phyloP scores from a whole-genome alignment of 345 rosid species.

The Physaria fendleri region DNA sequence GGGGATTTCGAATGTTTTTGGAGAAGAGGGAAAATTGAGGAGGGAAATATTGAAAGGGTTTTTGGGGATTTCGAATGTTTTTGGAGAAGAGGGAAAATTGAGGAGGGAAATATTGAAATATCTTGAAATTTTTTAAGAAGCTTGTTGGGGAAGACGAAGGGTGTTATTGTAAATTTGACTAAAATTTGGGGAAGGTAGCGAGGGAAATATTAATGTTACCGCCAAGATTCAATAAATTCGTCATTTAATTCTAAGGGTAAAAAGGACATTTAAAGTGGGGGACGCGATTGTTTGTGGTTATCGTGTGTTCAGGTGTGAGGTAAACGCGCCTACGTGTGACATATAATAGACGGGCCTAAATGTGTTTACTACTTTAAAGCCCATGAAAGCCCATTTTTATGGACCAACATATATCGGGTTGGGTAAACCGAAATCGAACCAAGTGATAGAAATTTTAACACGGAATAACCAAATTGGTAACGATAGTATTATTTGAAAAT shows the following conservation, averaged over 20 bases:
- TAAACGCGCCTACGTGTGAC: background rate
- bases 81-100: background rate
- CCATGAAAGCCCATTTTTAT: too few relatives aligned
- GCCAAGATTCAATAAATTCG: constrained; percentile 10
- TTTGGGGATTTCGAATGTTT: constrained; percentile 10
- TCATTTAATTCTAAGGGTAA: background rate
- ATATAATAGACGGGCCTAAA: too few relatives aligned
- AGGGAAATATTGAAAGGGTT: constrained; percentile 26
- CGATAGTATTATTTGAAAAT: too few relatives aligned
- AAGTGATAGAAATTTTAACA: too few relatives aligned
- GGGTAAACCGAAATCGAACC: too few relatives aligned
- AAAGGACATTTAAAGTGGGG: background rate
- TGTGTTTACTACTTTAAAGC: too few relatives aligned
- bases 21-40: constrained; percentile 7
- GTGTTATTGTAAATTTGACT: background rate
- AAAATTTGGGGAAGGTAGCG: background rate
- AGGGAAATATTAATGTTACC: constrained; percentile 18
- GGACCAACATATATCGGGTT: too few relatives aligned
- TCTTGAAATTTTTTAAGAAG: constrained; percentile 19
- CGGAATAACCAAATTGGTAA: too few relatives aligned
- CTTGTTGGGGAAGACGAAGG: constrained; percentile 34
- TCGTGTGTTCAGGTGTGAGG: background rate
- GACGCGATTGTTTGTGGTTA: constrained; percentile 4
- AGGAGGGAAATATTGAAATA: constrained; percentile 24
- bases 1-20: constrained; percentile 5